These are phyloP conservation scores for Dittrichia graveolens DNA, from an alignment of 129 eudicot species.

Conservation along the genomic window DNA sequence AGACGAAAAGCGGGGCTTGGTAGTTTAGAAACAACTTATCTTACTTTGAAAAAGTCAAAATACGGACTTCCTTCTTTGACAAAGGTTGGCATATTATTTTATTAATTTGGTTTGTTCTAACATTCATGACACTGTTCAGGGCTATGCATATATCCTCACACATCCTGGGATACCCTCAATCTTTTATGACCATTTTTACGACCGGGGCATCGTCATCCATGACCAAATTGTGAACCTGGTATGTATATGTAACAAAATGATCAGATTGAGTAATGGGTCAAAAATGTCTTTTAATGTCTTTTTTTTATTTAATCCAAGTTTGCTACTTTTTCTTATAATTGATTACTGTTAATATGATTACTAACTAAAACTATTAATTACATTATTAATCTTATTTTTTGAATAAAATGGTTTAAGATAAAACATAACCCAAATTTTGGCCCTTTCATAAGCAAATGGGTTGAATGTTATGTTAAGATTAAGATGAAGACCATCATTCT, in stretches of 20 bases:
- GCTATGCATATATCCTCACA: conserved; percentile 88
- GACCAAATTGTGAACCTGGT: conserved; percentile 89
- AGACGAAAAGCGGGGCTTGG: no score
- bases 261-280: background rate
- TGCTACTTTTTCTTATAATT: background rate
- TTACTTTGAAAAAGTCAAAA: background rate
- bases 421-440: background rate
- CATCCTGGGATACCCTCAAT: conserved; percentile 92
- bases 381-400: background rate
- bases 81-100: background rate
- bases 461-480: background rate
- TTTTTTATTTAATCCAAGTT: background rate
- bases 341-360: no score
- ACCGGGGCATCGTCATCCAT: conserved; percentile 66
- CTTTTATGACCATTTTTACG: conserved; percentile 89
- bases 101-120: conserved; percentile 7
- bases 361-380: no score
- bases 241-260: conserved; percentile 12
- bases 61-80: background rate
- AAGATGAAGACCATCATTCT: background rate
- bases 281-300: no score
- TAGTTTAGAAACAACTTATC: no score
- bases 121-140: conserved; percentile 44
- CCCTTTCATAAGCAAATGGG: background rate
- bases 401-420: background rate